Evolutionary conservation across 2,329 filamentous ascomycete species (phyloP).

Genomic region (Zymoseptoria crescenta): DNA sequence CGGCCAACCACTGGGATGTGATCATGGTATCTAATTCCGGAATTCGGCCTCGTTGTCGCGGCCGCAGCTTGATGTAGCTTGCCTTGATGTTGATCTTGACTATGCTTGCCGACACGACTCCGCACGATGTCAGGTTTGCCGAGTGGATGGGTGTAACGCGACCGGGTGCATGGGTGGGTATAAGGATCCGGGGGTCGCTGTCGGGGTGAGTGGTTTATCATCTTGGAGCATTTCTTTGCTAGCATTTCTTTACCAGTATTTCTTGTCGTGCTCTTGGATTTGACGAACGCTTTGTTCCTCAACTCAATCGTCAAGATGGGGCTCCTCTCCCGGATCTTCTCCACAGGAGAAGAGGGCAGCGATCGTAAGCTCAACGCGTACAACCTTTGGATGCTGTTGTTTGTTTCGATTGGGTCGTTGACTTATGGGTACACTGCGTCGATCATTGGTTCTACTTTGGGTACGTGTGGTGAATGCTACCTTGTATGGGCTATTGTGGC

Average conservation of each 20-base stretch:
- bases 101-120: background rate
- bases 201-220: background rate
- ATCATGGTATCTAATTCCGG: background rate
- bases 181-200: background rate
- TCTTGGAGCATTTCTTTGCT: no score
- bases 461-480: background rate
- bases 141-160: background rate
- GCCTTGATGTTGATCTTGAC: background rate
- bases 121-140: background rate
- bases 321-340: background rate
- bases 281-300: background rate
- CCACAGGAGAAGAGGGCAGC: conserved; percentile 1
- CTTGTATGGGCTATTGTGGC: background rate
- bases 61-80: no score
- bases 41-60: background rate
- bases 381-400: conserved; percentile 14
- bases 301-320: background rate
- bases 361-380: conserved; percentile 9
- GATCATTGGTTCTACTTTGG: conserved; percentile 15
- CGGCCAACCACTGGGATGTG: background rate
- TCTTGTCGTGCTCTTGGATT: background rate
- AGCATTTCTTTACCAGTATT: background rate
- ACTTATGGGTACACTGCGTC: conserved; percentile 14
- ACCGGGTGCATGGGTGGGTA: background rate
- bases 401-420: conserved; percentile 13